Base-by-base conservation (phyloP, 1,284 basidiomycete species). In the Agroathelia rolfsii region DNA sequence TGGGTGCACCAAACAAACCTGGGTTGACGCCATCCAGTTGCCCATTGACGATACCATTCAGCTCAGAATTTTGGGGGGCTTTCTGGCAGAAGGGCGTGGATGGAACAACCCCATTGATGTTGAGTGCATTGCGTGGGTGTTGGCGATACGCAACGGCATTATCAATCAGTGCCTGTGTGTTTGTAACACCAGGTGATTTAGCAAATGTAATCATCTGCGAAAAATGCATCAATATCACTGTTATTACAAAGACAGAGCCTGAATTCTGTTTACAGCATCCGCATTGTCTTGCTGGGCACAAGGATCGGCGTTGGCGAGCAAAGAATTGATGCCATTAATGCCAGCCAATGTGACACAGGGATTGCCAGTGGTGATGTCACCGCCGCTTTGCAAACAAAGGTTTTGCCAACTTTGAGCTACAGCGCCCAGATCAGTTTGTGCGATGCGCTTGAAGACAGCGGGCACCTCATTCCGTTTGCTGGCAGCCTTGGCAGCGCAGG, bases 181-280 rank as follows among this genome's bases (percentile, higher is more conserved):
- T 66, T 7, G 37, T 48, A 24, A 66, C 50, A 10, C 59, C 59
- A 9, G 50, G 11, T 6, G 58, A 59, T 38, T 68, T 67, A 18
- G 65, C 64, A 32, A 64, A 68, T 30, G 55, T 53, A 40, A 68
- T 58, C 64, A 69, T 69, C n/a, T n/a, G n/a, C n/a, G n/a, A n/a
- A n/a, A n/a, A n/a, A n/a, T n/a, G n/a, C n/a, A n/a, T n/a, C n/a
- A 15, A 10, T n/a, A n/a, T n/a, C n/a, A n/a, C n/a, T n/a, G n/a
- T n/a, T n/a, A n/a, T n/a, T n/a, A n/a, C n/a, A n/a, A n/a, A n/a
- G n/a, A n/a, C n/a, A n/a, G n/a, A n/a, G n/a, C n/a, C n/a, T n/a
- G n/a, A n/a, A n/a, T n/a, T n/a, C n/a, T n/a, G n/a, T n/a, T n/a
- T n/a, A n/a, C n/a, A 12, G 49, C 50, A 42, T 69, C 66, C 3